Evolutionary conservation across 2,329 filamentous ascomycete species (phyloP).

Genomic region (Parasarocladium wereldwijsianum): DNA sequence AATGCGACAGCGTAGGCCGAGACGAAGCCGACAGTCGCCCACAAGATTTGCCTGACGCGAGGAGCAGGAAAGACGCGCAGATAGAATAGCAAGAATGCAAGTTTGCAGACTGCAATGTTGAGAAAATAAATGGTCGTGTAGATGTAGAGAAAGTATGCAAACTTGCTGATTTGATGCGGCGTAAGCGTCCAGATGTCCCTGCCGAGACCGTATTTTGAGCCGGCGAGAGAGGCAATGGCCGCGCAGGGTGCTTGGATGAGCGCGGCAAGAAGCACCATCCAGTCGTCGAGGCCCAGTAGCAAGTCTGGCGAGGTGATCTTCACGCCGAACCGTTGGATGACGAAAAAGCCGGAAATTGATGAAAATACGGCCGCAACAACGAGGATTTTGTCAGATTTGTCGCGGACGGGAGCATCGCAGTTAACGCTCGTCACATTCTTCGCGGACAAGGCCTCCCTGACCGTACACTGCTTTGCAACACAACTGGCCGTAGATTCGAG

Average conservation of each 20-base stretch:
- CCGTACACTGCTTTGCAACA: neutral
- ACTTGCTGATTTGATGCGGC: constrained; percentile 23
- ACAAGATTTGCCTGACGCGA: constrained; percentile 23
- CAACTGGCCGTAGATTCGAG: neutral
- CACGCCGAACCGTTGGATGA: constrained; percentile 24
- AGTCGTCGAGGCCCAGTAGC: constrained; percentile 9
- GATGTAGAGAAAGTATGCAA: constrained; percentile 27
- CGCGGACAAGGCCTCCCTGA: neutral
- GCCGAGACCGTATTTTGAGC: constrained; percentile 27
- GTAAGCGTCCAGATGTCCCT: constrained; percentile 35
- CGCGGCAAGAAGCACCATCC: constrained; percentile 6
- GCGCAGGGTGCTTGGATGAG: constrained; percentile 10
- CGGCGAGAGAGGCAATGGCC: constrained; percentile 15
- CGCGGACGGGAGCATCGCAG: constrained; percentile 14
- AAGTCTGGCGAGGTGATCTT: constrained; percentile 12
- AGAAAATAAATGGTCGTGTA: constrained; percentile 30
- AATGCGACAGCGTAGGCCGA: constrained; percentile 25
- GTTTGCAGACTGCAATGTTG: constrained; percentile 29
- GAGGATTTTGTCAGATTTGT: constrained; percentile 18
- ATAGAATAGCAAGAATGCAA: constrained; percentile 39
- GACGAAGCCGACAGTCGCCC: constrained; percentile 25
- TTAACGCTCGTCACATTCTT: constrained; percentile 10
- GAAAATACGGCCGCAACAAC: constrained; percentile 18
- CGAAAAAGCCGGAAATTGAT: constrained; percentile 21
- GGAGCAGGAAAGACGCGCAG: constrained; percentile 34